Base-by-base conservation (phyloP, 2,329 filamentous ascomycete species). In the Aspergillus ibericus region DNA sequence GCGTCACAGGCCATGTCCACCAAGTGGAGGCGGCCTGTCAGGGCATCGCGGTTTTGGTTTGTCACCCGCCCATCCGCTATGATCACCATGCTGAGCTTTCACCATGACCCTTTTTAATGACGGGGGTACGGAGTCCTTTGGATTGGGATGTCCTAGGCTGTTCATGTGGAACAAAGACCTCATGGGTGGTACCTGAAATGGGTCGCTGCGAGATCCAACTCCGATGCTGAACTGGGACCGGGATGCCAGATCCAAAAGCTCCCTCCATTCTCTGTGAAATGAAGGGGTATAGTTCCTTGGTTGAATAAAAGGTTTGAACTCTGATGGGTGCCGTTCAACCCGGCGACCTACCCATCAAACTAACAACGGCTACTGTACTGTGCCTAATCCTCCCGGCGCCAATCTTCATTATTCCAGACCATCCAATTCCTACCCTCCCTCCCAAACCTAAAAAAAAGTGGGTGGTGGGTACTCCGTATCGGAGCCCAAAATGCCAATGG, bases 381-480 rank as follows among this genome's bases (percentile, higher is more conserved):
- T 62, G 63, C 59, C 61, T 62, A 59, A 62, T 65, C 58, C 61
- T 65, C 60, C 60, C 58, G 60, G 58, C 56, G 60, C 60, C 60
- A 66, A 63, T 63, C 58, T 66, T 65, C 59, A 60, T 63, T 58
- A 59, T 62, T 64, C 60, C 60, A 64, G 51, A 53, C 61, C 59
- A 59, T 62, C 63, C 58, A 59, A 44, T 40, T 47, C 44, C 46
- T 55, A 32, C 40, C 53, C 46, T 56, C 35, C 36, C 34, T 49
- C 35, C 36, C 58, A 58, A 63, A 63, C 61, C 55, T 58, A 60
- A 64, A 63, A 50, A 27, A 27, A 56, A 53, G 38, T 32, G 32
- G 42, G 54, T 54, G 51, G 60, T n/a, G n/a, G n/a, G n/a, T n/a
- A n/a, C n/a, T n/a, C n/a, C n/a, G 22, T 42, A 58, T 58, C 38